Evolutionary conservation across 495 filamentous ascomycete genomes (phyloP).

Genomic region (Daldinia bambusicola): DNA sequence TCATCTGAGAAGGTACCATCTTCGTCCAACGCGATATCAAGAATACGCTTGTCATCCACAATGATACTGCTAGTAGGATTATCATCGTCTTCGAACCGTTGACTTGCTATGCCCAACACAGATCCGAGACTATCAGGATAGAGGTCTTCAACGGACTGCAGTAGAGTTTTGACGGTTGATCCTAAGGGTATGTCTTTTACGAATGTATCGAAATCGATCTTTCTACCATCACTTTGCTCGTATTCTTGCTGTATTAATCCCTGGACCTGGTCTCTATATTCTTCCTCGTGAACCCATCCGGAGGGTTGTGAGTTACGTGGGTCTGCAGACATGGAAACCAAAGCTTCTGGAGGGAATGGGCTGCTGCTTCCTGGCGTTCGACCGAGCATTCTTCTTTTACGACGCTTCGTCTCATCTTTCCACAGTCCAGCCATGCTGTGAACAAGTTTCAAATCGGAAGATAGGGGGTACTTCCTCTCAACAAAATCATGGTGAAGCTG

Average conservation of each 20-base stretch:
- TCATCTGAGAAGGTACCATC: constrained; percentile 60
- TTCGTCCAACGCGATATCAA: constrained; percentile 49
- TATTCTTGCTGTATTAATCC: constrained; percentile 71
- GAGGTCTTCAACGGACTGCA: constrained; percentile 88
- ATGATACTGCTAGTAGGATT: constrained; percentile 50
- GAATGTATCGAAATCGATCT: constrained; percentile 71
- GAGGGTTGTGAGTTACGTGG: constrained; percentile 71
- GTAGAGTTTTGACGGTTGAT: constrained; percentile 71
- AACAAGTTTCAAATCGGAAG: constrained; percentile 77
- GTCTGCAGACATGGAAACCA: constrained; percentile 88
- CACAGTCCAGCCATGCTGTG: constrained; percentile 95
- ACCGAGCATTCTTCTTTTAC: constrained; percentile 74
- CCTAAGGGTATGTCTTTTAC: constrained; percentile 63
- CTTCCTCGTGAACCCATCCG: constrained; percentile 92
- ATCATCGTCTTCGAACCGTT: constrained; percentile 36
- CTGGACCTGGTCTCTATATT: constrained; percentile 72
- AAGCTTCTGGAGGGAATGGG: constrained; percentile 79
- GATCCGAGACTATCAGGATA: constrained; percentile 73
- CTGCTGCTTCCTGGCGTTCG: constrained; percentile 71
- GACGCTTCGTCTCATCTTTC: constrained; percentile 86
- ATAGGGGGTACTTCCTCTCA: constrained; percentile 73
- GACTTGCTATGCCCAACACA: constrained; percentile 54
- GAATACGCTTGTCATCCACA: constrained; percentile 59
- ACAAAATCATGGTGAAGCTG: constrained; percentile 87
- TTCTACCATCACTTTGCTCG: constrained; percentile 56